Percentiles rank a stretch among this genome's conserved stretches.
These are phyloP conservation scores for Musa beccarii DNA, from an alignment of 176 grass and related monocot species.

Conservation along the genomic window DNA sequence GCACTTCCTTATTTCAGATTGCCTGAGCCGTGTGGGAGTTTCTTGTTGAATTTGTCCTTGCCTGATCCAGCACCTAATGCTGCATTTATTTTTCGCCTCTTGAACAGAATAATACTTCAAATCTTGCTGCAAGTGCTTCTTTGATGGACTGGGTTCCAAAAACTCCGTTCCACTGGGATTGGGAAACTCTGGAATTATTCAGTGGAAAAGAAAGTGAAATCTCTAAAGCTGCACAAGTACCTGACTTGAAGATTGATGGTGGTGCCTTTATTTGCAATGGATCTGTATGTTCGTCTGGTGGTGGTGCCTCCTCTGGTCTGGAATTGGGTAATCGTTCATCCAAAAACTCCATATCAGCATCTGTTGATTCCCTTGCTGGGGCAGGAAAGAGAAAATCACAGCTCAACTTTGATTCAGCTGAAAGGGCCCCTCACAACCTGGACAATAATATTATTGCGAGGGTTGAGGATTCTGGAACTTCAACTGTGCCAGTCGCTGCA, in stretches of 20 bases:
- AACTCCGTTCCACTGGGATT: slow-evolving; percentile 2
- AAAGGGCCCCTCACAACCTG: slow-evolving; percentile 1
- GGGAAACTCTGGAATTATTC: background rate
- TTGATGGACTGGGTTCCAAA: background rate
- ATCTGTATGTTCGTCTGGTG: slow-evolving; percentile 12
- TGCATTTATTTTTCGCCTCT: background rate
- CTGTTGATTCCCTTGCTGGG: slow-evolving; percentile 12
- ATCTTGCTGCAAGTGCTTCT: background rate
- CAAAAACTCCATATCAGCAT: slow-evolving; percentile 38
- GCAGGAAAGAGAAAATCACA: slow-evolving; percentile 28
- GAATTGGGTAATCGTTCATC: slow-evolving; percentile 41
- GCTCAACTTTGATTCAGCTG: slow-evolving; percentile 28
- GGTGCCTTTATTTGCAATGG: no score
- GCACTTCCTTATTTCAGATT: background rate
- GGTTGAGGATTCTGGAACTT: slow-evolving; percentile 26
- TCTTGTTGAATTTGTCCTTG: background rate
- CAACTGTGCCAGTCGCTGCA: background rate
- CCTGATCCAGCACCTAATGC: background rate
- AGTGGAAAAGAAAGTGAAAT: slow-evolving; percentile 2
- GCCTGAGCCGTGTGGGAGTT: background rate
- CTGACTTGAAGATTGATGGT: slow-evolving; percentile 19
- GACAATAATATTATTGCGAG: slow-evolving; percentile 6
- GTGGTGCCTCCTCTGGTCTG: slow-evolving; percentile 39
- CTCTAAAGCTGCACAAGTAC: slow-evolving; percentile 18
- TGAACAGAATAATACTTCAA: background rate